Conservation (phyloP, 2,329 filamentous ascomycete genomes). For the Hypoxylon sp. region DNA sequence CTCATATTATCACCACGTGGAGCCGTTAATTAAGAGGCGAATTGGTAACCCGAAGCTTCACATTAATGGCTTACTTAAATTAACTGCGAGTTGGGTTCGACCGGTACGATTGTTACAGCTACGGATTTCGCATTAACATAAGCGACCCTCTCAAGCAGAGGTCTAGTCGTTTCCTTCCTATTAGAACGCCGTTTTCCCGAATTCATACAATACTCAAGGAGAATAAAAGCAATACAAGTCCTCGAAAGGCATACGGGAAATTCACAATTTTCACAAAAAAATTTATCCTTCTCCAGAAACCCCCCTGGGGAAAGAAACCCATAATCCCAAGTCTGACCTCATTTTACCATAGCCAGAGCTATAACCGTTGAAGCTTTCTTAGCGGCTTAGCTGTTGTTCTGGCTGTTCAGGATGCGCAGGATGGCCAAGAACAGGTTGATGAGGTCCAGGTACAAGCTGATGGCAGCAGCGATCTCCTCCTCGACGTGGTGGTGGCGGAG, state of each 20-base stretch:
- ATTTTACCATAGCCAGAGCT: neutral
- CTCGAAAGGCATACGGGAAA: slow-evolving; percentile 5
- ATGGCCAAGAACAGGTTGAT: slow-evolving; percentile 98
- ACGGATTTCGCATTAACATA: neutral
- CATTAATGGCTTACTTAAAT: neutral
- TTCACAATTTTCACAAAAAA: slow-evolving; percentile 2
- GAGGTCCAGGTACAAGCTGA: slow-evolving; percentile 95
- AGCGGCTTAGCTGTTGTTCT: slow-evolving; percentile 83
- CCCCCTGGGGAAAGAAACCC: neutral
- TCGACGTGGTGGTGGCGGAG: slow-evolving; percentile 97
- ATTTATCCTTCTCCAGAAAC: neutral
- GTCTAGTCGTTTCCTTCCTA: slow-evolving; percentile 13
- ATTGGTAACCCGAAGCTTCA: neutral
- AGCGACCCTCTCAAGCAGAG: slow-evolving; percentile 3
- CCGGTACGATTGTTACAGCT: neutral
- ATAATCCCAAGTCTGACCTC: neutral
- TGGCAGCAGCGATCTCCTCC: slow-evolving; percentile 95
- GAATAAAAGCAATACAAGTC: slow-evolving; percentile 20
- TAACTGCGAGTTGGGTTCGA: neutral
- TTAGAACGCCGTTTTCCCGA: slow-evolving; percentile 25
- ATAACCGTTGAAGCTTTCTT: neutral
- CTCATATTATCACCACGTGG: slow-evolving; percentile 1
- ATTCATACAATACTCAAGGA: slow-evolving; percentile 29
- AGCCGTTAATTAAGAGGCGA: neutral
- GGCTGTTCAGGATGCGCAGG: slow-evolving; percentile 94